A percentile compares a stretch with the other conserved stretches of the same genome.
These are phyloP conservation scores for Penicillium digitatum DNA, from an alignment of 2,329 filamentous ascomycete genomes.

Conservation along the genomic window DNA sequence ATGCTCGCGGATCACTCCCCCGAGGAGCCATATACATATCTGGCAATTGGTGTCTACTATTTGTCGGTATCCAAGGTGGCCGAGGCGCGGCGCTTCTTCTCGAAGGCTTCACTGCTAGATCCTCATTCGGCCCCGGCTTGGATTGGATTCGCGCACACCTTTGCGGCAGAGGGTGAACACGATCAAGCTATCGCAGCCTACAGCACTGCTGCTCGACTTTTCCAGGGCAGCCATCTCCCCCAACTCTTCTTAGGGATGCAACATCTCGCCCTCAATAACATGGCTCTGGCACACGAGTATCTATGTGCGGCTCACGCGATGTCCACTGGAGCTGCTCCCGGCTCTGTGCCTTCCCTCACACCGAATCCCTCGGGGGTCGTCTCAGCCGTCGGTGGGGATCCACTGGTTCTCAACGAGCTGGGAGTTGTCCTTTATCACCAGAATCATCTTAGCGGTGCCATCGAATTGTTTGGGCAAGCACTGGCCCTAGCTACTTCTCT, in stretches of 20 bases:
- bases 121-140: conserved; percentile 95
- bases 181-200: conserved; percentile 98
- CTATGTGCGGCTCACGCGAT: conserved; percentile 77
- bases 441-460: conserved; percentile 69
- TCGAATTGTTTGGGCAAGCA: conserved; percentile 72
- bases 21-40: conserved; percentile 84
- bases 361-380: conserved; percentile 16
- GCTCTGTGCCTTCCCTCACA: conserved; percentile 26
- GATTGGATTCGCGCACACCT: conserved; percentile 98
- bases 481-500: conserved; percentile 75
- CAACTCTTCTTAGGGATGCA: conserved; percentile 98
- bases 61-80: conserved; percentile 83
- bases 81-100: conserved; percentile 92
- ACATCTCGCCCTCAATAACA: conserved; percentile 91
- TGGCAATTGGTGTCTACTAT: conserved; percentile 94
- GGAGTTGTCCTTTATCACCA: conserved; percentile 96
- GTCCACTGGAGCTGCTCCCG: conserved; percentile 42
- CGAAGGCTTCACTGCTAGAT: conserved; percentile 95
- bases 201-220: conserved; percentile 86
- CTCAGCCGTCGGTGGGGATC: conserved; percentile 55
- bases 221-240: conserved; percentile 94
- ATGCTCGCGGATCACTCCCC: conserved; percentile 89
- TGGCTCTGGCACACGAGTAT: conserved; percentile 90
- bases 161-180: conserved; percentile 94
- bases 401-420: conserved; percentile 89